Evolutionary conservation across 495 filamentous ascomycete species (phyloP).

Genomic region (Hyaloscypha variabilis): DNA sequence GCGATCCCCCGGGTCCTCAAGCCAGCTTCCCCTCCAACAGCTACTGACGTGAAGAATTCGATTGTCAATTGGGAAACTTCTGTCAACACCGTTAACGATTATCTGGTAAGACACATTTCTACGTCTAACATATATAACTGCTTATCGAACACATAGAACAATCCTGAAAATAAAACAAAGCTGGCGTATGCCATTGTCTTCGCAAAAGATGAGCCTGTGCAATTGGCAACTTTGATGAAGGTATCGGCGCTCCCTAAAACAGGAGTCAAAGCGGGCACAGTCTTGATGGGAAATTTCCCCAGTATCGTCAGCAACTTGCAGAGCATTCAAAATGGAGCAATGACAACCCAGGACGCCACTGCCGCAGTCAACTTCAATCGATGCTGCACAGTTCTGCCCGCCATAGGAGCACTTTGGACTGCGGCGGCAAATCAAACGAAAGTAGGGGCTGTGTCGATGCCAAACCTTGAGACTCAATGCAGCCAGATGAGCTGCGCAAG

Average conservation of each 20-base stretch:
- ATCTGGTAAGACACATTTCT: background rate
- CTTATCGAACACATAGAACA: background rate
- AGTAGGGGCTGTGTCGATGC: constrained; percentile 33
- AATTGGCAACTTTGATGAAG: constrained; percentile 17
- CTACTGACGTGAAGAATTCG: constrained; percentile 14
- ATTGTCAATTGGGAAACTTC: constrained; percentile 13
- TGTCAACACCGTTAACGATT: constrained; percentile 19
- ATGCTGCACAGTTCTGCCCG: constrained; percentile 15
- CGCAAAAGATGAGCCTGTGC: constrained; percentile 14
- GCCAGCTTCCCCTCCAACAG: constrained; percentile 11
- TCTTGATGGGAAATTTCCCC: constrained; percentile 19
- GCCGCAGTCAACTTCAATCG: constrained; percentile 22
- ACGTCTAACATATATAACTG: background rate
- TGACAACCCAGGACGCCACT: constrained; percentile 14
- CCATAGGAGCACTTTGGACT: constrained; percentile 9
- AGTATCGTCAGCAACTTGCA: constrained; percentile 20
- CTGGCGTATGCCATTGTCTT: constrained; percentile 14
- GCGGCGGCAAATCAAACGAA: constrained; percentile 19
- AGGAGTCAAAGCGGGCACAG: constrained; percentile 14
- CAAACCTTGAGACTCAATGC: constrained; percentile 35
- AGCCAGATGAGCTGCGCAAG: constrained; percentile 36
- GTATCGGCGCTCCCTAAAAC: background rate
- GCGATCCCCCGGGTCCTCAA: constrained; percentile 9
- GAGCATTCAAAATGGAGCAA: constrained; percentile 10
- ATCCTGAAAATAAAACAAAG: constrained; percentile 14